Conservation (phyloP, 2,329 filamentous ascomycete species). For the Aspergillus sp. region DNA sequence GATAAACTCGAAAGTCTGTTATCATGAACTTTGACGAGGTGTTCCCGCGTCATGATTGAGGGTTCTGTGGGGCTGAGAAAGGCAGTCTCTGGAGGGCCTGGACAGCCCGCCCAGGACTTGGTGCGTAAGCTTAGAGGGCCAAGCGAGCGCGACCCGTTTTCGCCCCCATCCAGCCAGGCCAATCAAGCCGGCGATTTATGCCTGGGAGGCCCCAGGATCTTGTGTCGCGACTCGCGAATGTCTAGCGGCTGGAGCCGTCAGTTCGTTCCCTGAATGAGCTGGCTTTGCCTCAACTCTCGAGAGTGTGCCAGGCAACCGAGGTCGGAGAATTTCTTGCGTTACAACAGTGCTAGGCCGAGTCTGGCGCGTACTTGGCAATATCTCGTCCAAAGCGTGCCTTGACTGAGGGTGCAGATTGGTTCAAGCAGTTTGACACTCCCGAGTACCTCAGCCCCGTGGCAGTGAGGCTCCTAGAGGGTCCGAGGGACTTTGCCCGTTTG, state of each 20-base stretch:
- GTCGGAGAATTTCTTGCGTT: neutral
- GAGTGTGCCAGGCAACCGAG: neutral
- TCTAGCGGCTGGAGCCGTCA: neutral
- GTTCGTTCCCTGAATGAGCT: neutral
- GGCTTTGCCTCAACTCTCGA: neutral
- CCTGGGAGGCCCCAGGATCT: neutral
- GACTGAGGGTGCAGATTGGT: neutral
- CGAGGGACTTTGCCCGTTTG: neutral
- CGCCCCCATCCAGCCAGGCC: neutral
- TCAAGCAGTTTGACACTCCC: neutral
- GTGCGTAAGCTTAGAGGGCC: neutral
- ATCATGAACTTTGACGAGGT: neutral
- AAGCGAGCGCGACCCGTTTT: neutral
- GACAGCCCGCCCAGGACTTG: neutral
- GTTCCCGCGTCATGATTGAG: neutral
- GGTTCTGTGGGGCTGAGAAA: no score
- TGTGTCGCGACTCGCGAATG: neutral
- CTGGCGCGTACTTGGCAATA: neutral
- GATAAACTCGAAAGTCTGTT: neutral
- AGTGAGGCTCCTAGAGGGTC: neutral
- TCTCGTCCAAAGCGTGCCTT: neutral
- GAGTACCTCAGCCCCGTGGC: neutral
- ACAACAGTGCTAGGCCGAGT: neutral
- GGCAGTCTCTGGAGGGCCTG: no score
- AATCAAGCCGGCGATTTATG: neutral